Base-by-base conservation (phyloP, 2,329 filamentous ascomycete species). In the Aspergillus persii region DNA sequence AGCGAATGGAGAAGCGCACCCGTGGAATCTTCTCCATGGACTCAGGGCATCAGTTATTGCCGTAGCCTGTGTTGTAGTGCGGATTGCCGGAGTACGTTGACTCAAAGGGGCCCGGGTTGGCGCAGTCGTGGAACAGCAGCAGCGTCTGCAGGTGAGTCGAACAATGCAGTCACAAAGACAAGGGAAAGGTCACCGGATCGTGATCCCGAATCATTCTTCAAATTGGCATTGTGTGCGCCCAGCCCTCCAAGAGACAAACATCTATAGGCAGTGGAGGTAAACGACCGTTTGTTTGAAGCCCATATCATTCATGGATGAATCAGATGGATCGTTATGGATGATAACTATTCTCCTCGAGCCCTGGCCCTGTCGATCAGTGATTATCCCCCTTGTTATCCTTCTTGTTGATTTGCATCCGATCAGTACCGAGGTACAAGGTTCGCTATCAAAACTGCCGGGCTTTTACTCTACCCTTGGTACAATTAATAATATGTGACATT, bases 1-100 rank as follows among this genome's bases (percentile, higher is more conserved):
- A 66, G 3, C 64, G 62, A 15, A 65, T 54, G 4, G 62, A 64
- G 59, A 64, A 66, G 6, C 64, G 55, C 26, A 63, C 46, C 30
- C 53, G 57, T 6, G 64, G 62, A 36, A 65, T 59, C 1, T 59
- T 55, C 5, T 60, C 48, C 64, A 66, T 65, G 9, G 54, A 59
- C 1, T 49, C 36, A 0, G 64, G 64, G n/a, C 64, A 66, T 11
- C 59, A 41, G 50, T 66, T 66, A 1, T n/a, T 12, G 36, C 15
- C 36, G 52, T 44, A 5, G 51, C 55, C 15, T 56, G 51, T 9
- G 27, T 47, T 3, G n/a, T 8, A 11, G 50, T 48, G 23, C 39
- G 44, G 36, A 15, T n/a, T 41, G 36, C 57, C 53, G 8, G 57
- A 57, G 56, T 61, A 62, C 2, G 44, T 53, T 6, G 53, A 41